These are phyloP conservation scores for Stachybotrys chartarum DNA, from an alignment of 2,329 filamentous ascomycete genomes.

Conservation along the genomic window DNA sequence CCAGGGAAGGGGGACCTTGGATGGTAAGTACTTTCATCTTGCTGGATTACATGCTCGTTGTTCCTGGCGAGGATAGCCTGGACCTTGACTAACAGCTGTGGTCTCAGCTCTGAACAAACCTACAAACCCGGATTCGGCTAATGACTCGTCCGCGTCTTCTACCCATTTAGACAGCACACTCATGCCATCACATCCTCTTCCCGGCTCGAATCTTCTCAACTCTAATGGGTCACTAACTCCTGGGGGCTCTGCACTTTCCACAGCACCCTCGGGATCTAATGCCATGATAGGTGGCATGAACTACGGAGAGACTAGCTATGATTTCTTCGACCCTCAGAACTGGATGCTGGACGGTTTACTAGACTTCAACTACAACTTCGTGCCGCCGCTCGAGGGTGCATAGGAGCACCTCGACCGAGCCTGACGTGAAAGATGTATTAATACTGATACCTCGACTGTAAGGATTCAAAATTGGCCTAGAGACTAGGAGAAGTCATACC, in stretches of 20 bases:
- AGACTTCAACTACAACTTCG: constrained; percentile 67
- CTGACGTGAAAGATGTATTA: no score
- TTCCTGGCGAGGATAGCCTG: no score
- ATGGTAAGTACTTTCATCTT: constrained; percentile 46
- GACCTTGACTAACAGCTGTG: neutral
- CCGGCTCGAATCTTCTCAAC: constrained; percentile 38
- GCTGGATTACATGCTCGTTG: neutral
- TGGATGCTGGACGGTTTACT: constrained; percentile 88
- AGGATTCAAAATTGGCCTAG: no score
- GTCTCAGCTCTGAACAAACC: constrained; percentile 68
- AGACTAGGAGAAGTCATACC: no score
- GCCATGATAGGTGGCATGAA: constrained; percentile 43
- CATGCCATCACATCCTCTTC: constrained; percentile 31
- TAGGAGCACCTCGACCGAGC: constrained; percentile 13
- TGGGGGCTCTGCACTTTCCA: constrained; percentile 36
- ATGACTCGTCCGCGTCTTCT: constrained; percentile 64
- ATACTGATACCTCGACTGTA: no score
- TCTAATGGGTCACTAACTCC: constrained; percentile 46
- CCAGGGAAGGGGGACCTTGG: constrained; percentile 60
- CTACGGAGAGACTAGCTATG: constrained; percentile 65
- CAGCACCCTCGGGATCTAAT: constrained; percentile 29
- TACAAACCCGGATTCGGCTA: constrained; percentile 74
- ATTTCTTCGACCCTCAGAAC: constrained; percentile 87
- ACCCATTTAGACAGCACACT: constrained; percentile 57
- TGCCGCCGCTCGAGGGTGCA: constrained; percentile 46